Base-by-base conservation (phyloP, 768 basidiomycete species). In the Amylocystis lapponica region DNA sequence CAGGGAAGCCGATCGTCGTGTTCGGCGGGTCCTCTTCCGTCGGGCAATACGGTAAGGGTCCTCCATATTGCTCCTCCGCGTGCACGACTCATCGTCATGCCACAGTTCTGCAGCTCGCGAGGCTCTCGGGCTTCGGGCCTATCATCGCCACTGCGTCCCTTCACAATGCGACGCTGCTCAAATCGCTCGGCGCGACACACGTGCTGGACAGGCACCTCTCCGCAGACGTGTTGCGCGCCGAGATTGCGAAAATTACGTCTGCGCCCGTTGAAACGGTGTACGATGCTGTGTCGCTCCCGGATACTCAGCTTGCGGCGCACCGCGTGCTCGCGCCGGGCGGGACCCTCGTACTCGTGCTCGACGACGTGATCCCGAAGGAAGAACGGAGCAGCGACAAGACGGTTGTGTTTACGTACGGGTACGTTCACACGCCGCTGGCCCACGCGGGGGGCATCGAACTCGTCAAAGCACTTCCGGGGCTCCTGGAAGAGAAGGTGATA, bases 1-100 rank as follows among this genome's bases (percentile, higher is more conserved):
- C 46, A 2, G 59, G 51, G 0, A 48, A 48, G 22, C 62, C 65
- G 2, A 46, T 69, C 8, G 36, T 60, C 23, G 38, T 62, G 29
- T 37, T 52, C 22, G 57, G 57, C 13, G 57, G 54, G 3, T 25
- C 53, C 3, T 49, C 45, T 12, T 48, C 46, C 21, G 54, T 57
- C 16, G 59, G 57, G 8, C 49, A 57, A 31, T 47, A 47, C 27
- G 45, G 58, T 55, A 37, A 41, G 21, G n/a, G 13, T 27, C 13
- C 21, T 13, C 19, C 8, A 26, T 13, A 16, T 19, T 12, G 8
- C 17, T 11, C 5, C 34, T 17, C 6, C 30, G 21, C 13, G 19
- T 30, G n/a, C 20, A 10, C 22, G 14, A 34, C 6, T 5, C 38
- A 7, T 4, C 21, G n/a, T 14, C 43, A 37, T 27, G 26, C 27